Evolutionary conservation across 2,329 filamentous ascomycete species (phyloP).

Genomic region (Blastomyces gilchristii): DNA sequence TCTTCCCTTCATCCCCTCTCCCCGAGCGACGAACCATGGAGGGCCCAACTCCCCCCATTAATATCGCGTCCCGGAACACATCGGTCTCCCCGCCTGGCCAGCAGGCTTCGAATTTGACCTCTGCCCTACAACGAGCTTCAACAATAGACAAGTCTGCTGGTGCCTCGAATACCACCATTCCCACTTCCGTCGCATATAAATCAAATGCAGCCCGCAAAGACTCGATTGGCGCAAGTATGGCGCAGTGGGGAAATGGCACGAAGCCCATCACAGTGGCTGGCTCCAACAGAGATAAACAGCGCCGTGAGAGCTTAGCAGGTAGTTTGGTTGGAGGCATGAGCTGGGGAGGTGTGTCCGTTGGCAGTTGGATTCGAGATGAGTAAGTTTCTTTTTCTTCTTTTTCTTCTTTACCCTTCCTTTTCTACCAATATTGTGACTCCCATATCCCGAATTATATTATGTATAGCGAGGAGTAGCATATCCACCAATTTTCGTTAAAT

Average conservation of each 20-base stretch:
- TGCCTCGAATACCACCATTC: conserved; percentile 34
- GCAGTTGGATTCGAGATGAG: conserved; percentile 97
- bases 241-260: conserved; percentile 48
- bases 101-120: conserved; percentile 54
- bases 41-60: conserved; percentile 46
- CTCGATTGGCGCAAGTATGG: conserved; percentile 42
- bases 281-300: conserved; percentile 39
- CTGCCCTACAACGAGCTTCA: conserved; percentile 45
- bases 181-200: conserved; percentile 31
- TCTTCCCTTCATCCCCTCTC: conserved; percentile 29
- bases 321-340: conserved; percentile 72
- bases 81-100: conserved; percentile 49
- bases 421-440: conserved; percentile 5
- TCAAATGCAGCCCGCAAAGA: conserved; percentile 39
- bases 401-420: conserved; percentile 5
- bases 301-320: conserved; percentile 51
- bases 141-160: conserved; percentile 35
- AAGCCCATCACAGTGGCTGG: conserved; percentile 51
- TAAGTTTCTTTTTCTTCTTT: conserved; percentile 48
- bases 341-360: conserved; percentile 92
- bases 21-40: conserved; percentile 37
- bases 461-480: background rate
- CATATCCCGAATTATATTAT: background rate
- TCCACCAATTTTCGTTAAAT: background rate
- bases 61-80: conserved; percentile 46